phyloP scores from a whole-genome alignment of 129 eudicot species.

The Chrysanthemum lavandulifolium region DNA sequence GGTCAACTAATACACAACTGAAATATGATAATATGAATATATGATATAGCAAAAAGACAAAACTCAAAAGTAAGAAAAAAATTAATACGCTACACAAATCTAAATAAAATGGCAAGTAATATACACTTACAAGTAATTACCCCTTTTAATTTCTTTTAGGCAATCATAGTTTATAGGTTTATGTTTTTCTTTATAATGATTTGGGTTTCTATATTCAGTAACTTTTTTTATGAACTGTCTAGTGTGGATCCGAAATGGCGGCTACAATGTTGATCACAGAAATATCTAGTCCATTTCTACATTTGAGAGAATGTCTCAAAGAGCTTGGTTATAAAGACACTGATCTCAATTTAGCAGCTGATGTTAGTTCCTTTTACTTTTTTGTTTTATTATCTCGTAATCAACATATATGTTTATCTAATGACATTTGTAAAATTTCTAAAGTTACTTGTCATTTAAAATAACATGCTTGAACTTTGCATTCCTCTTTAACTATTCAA shows the following conservation, averaged over 20 bases:
- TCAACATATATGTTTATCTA: not conserved
- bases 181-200: not conserved
- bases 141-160: not conserved
- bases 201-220: conserved; percentile 10
- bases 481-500: conserved; percentile 4
- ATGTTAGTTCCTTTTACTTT: conserved; percentile 48
- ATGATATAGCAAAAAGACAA: too few species aligned
- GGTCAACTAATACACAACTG: too few species aligned
- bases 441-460: too few species aligned
- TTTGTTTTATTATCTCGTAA: not conserved
- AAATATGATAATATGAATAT: too few species aligned
- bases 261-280: conserved; percentile 86
- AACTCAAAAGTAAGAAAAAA: too few species aligned
- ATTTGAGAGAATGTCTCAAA: conserved; percentile 83
- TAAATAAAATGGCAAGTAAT: too few species aligned
- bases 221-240: conserved; percentile 8
- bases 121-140: too few species aligned
- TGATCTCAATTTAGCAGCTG: conserved; percentile 80
- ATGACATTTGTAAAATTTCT: not conserved
- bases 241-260: conserved; percentile 98
- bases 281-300: conserved; percentile 88
- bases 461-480: not conserved
- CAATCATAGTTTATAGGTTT: not conserved
- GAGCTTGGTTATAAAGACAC: conserved; percentile 78
- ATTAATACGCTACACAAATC: too few species aligned